These are phyloP conservation scores for Saccharomyces jurei DNA, from an alignment of 805 yeast species.

Conservation along the genomic window DNA sequence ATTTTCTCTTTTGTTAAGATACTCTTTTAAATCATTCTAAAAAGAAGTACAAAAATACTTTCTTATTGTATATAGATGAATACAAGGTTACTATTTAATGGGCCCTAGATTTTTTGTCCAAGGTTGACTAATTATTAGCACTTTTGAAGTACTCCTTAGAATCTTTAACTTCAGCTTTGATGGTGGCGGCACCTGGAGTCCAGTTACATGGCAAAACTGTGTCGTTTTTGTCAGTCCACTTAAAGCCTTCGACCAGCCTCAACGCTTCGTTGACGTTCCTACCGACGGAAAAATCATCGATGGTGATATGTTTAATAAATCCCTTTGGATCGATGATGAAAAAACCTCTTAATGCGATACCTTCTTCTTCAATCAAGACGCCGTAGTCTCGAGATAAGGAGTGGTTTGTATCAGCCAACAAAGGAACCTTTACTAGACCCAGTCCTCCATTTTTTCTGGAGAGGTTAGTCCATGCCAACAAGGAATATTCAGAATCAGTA, in stretches of 20 bases:
- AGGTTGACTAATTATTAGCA: constrained; percentile 37
- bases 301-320: constrained; percentile 87
- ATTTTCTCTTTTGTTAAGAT: not conserved
- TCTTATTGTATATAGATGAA: not conserved
- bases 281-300: constrained; percentile 98
- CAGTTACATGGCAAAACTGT: constrained; percentile 99
- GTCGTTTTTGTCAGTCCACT: constrained; percentile 98
- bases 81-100: not conserved
- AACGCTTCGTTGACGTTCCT: constrained; percentile 96
- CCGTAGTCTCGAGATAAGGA: constrained; percentile 91
- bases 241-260: constrained; percentile 98
- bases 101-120: not conserved
- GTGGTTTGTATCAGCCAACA: constrained; percentile 96
- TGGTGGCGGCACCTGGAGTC: constrained; percentile 90
- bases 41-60: not conserved
- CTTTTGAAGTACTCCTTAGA: constrained; percentile 73
- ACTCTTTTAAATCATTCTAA: not conserved
- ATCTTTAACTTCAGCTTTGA: constrained; percentile 70
- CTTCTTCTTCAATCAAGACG: constrained; percentile 92
- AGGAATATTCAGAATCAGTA: constrained; percentile 95
- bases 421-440: constrained; percentile 90
- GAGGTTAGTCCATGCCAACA: constrained; percentile 96
- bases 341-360: constrained; percentile 96
- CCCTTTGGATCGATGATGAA: constrained; percentile 97
- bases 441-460: constrained; percentile 97